These are phyloP conservation scores for Aspergillus glaucus DNA, from an alignment of 2,329 filamentous ascomycete genomes.

Conservation along the genomic window DNA sequence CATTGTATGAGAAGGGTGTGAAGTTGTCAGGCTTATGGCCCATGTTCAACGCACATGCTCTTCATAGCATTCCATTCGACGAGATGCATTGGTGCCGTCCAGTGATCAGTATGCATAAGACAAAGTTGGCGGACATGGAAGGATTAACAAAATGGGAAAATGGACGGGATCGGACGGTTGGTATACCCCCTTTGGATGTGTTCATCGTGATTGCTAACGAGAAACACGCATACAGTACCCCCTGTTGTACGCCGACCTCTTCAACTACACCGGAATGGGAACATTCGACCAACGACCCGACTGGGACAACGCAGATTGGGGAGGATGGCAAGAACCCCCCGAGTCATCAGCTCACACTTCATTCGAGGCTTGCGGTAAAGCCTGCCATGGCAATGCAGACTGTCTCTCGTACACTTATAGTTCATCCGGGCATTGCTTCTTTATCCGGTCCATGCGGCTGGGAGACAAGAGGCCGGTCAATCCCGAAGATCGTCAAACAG, in stretches of 20 bases:
- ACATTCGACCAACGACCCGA: constrained; percentile 15
- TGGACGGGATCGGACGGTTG: constrained; percentile 15
- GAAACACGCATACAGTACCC: constrained; percentile 9
- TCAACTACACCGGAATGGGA: constrained; percentile 22
- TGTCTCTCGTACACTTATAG: constrained; percentile 24
- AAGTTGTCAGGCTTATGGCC: constrained; percentile 45
- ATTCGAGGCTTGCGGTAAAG: constrained; percentile 20
- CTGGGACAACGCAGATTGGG: constrained; percentile 34
- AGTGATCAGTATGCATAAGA: constrained; percentile 46
- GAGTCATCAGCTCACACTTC: constrained; percentile 23
- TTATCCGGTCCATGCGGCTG: constrained; percentile 18
- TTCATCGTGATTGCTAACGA: not conserved
- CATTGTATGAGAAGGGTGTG: constrained; percentile 41
- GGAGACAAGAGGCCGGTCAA: constrained; percentile 11
- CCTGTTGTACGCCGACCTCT: constrained; percentile 23
- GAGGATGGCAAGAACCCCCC: constrained; percentile 21
- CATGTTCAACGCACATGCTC: constrained; percentile 43
- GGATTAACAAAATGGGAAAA: constrained; percentile 43
- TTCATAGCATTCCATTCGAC: constrained; percentile 45
- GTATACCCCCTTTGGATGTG: not conserved
- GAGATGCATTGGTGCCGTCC: constrained; percentile 47
- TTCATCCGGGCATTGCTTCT: constrained; percentile 15
- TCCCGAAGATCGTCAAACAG: constrained; percentile 9
- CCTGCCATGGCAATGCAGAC: constrained; percentile 17
- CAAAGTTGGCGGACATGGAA: constrained; percentile 43